These are phyloP conservation scores for Lactifluus volemus DNA, from an alignment of 768 basidiomycete species.

Conservation along the genomic window DNA sequence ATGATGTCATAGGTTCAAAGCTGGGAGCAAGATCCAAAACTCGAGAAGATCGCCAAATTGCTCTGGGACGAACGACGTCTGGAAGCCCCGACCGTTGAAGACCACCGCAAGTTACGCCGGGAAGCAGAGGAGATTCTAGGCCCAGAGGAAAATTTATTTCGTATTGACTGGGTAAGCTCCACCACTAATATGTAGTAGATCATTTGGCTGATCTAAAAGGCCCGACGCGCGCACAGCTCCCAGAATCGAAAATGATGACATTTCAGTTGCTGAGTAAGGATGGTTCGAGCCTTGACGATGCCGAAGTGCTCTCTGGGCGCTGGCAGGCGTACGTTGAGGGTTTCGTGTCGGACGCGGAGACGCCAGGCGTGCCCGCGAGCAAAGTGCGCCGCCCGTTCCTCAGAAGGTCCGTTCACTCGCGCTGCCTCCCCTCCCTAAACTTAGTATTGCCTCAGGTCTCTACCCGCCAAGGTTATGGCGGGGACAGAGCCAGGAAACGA, in stretches of 20 bases:
- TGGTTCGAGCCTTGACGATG: conserved; percentile 65
- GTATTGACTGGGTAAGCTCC: conserved; percentile 66
- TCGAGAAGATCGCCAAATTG: conserved; percentile 62
- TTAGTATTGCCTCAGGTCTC: conserved; percentile 33
- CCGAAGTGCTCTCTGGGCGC: conserved; percentile 63
- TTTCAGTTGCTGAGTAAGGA: conserved; percentile 75
- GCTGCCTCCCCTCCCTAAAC: conserved; percentile 21
- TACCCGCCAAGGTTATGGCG: conserved; percentile 24
- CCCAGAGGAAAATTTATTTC: conserved; percentile 70
- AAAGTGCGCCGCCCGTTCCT: conserved; percentile 55
- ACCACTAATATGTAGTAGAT: neutral
- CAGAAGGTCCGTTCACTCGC: conserved; percentile 40
- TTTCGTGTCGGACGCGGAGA: conserved; percentile 54
- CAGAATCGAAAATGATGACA: conserved; percentile 56
- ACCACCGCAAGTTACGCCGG: conserved; percentile 57
- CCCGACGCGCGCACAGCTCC: conserved; percentile 36
- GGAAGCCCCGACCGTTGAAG: conserved; percentile 53
- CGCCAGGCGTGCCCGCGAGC: conserved; percentile 41
- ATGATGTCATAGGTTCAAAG: conserved; percentile 42
- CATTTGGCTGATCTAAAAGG: neutral
- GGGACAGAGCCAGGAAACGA: neutral
- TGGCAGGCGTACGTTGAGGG: conserved; percentile 79
- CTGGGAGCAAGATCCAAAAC: conserved; percentile 58
- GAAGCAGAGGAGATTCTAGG: conserved; percentile 63
- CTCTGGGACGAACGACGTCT: conserved; percentile 61